Conservation (phyloP, 176 grass and related monocot genomes). For the Oryza meyeriana region DNA sequence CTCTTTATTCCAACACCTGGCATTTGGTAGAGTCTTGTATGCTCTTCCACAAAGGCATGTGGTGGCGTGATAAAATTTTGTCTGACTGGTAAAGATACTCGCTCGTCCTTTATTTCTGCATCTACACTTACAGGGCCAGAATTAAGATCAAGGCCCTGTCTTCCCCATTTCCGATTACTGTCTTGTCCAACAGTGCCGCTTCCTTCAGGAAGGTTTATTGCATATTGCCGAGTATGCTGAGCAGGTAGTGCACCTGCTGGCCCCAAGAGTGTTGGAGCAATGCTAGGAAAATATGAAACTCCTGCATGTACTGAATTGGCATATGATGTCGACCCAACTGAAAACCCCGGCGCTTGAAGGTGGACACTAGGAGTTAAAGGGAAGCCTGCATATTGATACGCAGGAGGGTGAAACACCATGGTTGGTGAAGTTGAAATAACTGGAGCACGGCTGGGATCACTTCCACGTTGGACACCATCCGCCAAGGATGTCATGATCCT, state of each 20-base stretch:
- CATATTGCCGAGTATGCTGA: slow-evolving; percentile 59
- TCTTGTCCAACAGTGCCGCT: slow-evolving; percentile 55
- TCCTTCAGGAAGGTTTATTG: slow-evolving; percentile 75
- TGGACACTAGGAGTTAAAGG: slow-evolving; percentile 53
- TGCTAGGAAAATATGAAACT: slow-evolving; percentile 41
- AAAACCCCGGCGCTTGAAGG: slow-evolving; percentile 43
- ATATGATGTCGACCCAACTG: slow-evolving; percentile 49
- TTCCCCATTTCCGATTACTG: slow-evolving; percentile 55
- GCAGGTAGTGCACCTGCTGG: slow-evolving; percentile 47
- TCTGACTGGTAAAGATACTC: slow-evolving; percentile 36
- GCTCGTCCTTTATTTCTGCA: slow-evolving; percentile 59
- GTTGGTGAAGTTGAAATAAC: slow-evolving; percentile 62
- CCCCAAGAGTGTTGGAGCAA: slow-evolving; percentile 46
- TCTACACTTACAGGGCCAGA: slow-evolving; percentile 66
- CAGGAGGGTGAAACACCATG: slow-evolving; percentile 54
- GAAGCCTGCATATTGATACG: slow-evolving; percentile 60
- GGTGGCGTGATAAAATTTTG: slow-evolving; percentile 54
- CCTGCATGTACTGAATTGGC: slow-evolving; percentile 38
- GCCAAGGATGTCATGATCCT: slow-evolving; percentile 42
- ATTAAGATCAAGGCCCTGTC: slow-evolving; percentile 79
- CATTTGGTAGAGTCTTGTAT: slow-evolving; percentile 57
- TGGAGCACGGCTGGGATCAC: slow-evolving; percentile 42
- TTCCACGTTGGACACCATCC: slow-evolving; percentile 45
- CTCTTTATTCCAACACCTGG: slow-evolving; percentile 61
- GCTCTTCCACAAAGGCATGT: slow-evolving; percentile 62